phyloP scores from a whole-genome alignment of 2,329 filamentous ascomycete genomes.

The Dactylellina sp. region DNA sequence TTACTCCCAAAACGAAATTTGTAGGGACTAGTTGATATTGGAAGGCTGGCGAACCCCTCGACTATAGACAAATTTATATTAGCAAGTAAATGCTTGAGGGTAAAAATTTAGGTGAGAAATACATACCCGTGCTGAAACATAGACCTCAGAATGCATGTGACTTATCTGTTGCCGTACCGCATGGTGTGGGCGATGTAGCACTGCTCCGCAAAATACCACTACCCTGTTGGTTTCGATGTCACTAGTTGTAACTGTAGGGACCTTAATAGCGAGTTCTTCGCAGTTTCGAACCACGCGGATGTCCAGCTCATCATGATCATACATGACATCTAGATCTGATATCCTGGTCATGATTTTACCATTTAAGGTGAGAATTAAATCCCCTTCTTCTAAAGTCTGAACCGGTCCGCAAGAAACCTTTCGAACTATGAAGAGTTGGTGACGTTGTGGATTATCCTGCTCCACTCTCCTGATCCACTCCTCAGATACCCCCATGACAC shows the following conservation, averaged over 20 bases:
- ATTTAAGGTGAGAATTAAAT: conserved; percentile 91
- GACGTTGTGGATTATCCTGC: conserved; percentile 86
- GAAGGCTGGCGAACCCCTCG: conserved; percentile 83
- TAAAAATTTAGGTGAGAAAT: background rate
- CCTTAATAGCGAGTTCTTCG: conserved; percentile 78
- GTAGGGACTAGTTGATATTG: conserved; percentile 94
- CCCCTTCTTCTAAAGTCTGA: conserved; percentile 83
- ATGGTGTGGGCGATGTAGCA: conserved; percentile 92
- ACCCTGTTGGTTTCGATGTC: conserved; percentile 93
- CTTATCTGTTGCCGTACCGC: conserved; percentile 97
- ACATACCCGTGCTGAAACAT: conserved; percentile 81
- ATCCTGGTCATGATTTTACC: conserved; percentile 92
- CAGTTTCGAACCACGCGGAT: conserved; percentile 88
- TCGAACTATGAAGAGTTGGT: conserved; percentile 98
- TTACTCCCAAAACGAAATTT: conserved; percentile 97
- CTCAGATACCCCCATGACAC: conserved; percentile 96
- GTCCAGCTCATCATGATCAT: conserved; percentile 83
- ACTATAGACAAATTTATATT: conserved; percentile 63
- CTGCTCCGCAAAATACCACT: conserved; percentile 93
- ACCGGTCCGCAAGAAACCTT: conserved; percentile 80
- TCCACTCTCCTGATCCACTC: conserved; percentile 95
- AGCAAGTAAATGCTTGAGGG: background rate
- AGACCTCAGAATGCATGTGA: conserved; percentile 95
- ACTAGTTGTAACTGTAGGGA: conserved; percentile 87
- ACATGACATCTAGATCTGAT: conserved; percentile 95